phyloP scores from a whole-genome alignment of 371 early-diverging fungal species.

The Rhizopus sp. region DNA sequence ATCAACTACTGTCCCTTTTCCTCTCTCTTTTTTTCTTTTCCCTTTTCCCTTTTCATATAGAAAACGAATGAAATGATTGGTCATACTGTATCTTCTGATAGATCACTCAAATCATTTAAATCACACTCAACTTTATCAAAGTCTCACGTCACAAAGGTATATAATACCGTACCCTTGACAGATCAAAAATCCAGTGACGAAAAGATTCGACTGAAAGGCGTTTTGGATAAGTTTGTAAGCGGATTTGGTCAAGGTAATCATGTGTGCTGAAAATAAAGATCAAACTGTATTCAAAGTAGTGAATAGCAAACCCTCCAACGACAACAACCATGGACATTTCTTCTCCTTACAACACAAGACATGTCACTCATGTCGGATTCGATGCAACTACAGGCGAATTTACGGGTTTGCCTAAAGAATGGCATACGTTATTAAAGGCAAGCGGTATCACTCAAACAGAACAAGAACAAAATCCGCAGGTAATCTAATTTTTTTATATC shows the following conservation, averaged over 20 bases:
- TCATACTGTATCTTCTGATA: constrained; percentile 4
- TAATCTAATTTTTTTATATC: neutral
- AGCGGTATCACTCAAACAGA: constrained; percentile 93
- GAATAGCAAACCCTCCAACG: neutral
- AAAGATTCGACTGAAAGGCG: constrained; percentile 23
- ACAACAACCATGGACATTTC: constrained; percentile 79
- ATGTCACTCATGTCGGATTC: constrained; percentile 91
- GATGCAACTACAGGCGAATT: constrained; percentile 85
- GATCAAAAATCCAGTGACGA: constrained; percentile 8
- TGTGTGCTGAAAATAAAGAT: neutral
- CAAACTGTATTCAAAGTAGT: neutral
- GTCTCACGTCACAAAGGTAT: constrained; percentile 19
- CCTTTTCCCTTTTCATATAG: constrained; percentile 7
- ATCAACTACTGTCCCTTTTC: neutral
- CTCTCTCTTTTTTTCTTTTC: neutral
- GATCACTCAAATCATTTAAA: constrained; percentile 9
- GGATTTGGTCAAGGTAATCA: constrained; percentile 14
- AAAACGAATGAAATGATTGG: constrained; percentile 6
- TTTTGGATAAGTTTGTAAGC: constrained; percentile 27
- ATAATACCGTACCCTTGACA: constrained; percentile 14
- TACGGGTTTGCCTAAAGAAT: constrained; percentile 89
- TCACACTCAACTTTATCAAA: constrained; percentile 15
- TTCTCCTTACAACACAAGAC: constrained; percentile 91
- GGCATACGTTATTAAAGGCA: constrained; percentile 83
- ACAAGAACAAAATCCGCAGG: constrained; percentile 89